Base-by-base conservation (phyloP, 1,139 yeast species). In the Saccharomycopsis phalli region DNA sequence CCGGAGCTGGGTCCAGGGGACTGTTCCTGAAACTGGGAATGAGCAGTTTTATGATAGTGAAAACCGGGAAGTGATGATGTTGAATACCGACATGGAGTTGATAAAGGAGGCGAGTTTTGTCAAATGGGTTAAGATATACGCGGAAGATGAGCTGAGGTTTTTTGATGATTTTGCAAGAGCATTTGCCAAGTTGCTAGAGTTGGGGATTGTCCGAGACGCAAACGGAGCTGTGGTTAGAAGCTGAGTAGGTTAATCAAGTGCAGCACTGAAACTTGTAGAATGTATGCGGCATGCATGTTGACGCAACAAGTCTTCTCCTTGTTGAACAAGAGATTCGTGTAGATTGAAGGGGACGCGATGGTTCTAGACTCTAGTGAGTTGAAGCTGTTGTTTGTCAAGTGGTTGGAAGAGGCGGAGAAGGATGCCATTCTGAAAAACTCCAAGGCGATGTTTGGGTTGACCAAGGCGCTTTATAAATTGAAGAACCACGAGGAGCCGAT, bases 131-230 rank as follows among this genome's bases (percentile, higher is more conserved):
- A 69, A 67, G 50, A 55, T 58, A 44, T 78, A 75, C 54, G 80
- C 81, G 31, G 59, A 60, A 25, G 77, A 76, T 55, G 67, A 71
- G 55, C 64, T 61, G 2, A 53, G 55, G 43, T 78, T 75, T 56
- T 68, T 64, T 55, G 53, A 56, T 13, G 76, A 76, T 54, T 78
- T 77, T 52, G 61, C 77, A 3, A 53, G 53, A 34, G 78, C 67
- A 6, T 78, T 76, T 53, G 56, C 62, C 37, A 74, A 72, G 57
- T 61, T 78, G 42, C 53, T 77, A 39, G 86, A 78, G 56, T 65
- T 76, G 37, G 86, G 86, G 13, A 39, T 68, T 79, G 33, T 77
- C 71, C 30, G 60, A 58, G 31, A 77, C 80, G 82, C 62, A 88
- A 41, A 50, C 64, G 25, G 61, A 63, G 34, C 55, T 60, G 22